These are phyloP conservation scores for Neurospora sp. DNA, from an alignment of 2,329 filamentous ascomycete genomes.

Conservation along the genomic window DNA sequence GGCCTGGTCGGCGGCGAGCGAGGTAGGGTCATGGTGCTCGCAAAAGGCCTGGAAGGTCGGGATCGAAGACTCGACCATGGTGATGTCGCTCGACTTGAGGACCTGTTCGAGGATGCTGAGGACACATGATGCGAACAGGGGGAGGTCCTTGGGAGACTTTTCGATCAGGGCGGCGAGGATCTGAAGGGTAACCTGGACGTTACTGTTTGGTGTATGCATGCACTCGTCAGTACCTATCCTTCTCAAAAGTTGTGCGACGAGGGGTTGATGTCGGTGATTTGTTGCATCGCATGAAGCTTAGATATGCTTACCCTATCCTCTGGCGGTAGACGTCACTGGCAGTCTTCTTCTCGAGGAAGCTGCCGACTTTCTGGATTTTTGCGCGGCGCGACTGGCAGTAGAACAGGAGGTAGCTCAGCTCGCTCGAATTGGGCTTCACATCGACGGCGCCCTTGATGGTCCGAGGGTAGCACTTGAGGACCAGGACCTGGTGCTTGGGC, in stretches of 20 bases:
- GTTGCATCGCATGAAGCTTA: neutral
- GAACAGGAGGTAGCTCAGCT: slow-evolving; percentile 93
- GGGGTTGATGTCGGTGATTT: neutral
- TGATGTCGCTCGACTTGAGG: slow-evolving; percentile 76
- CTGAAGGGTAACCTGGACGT: slow-evolving; percentile 89
- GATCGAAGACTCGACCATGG: slow-evolving; percentile 84
- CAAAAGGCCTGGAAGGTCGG: slow-evolving; percentile 83
- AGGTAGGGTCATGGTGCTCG: slow-evolving; percentile 75
- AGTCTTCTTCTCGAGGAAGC: slow-evolving; percentile 89
- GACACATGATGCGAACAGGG: slow-evolving; percentile 76
- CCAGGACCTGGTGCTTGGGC: slow-evolving; percentile 92
- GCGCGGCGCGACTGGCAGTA: slow-evolving; percentile 89
- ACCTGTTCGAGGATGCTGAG: slow-evolving; percentile 77
- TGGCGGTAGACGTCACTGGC: slow-evolving; percentile 82
- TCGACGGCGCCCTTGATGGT: slow-evolving; percentile 85
- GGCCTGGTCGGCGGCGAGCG: slow-evolving; percentile 73
- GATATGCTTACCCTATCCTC: slow-evolving; percentile 61
- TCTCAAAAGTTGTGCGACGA: neutral
- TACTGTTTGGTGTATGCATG: slow-evolving; percentile 38
- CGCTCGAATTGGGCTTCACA: slow-evolving; percentile 91
- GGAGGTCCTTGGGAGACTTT: slow-evolving; percentile 81
- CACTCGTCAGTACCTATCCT: neutral
- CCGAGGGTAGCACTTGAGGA: slow-evolving; percentile 92
- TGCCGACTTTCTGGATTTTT: slow-evolving; percentile 93
- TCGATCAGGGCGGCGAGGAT: slow-evolving; percentile 88